These are phyloP conservation scores for Rosa rugosa DNA, from an alignment of 306 rosid genomes.

Conservation along the genomic window DNA sequence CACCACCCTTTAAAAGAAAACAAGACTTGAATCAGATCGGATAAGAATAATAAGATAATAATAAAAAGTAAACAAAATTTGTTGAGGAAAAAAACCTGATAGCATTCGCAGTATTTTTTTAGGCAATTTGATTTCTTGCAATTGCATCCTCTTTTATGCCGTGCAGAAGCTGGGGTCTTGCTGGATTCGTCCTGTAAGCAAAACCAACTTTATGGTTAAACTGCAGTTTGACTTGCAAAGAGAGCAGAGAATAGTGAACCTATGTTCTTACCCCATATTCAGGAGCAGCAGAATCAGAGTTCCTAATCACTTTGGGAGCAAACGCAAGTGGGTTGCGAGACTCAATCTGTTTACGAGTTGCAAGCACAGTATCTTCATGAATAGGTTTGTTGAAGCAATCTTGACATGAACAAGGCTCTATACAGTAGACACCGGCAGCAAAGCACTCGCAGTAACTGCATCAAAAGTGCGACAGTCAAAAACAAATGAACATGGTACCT, in stretches of 20 bases:
- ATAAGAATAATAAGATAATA: constrained; percentile 18
- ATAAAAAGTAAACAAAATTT: constrained; percentile 11
- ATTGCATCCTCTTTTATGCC: constrained; percentile 85
- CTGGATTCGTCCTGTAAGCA: constrained; percentile 66
- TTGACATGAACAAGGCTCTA: constrained; percentile 78
- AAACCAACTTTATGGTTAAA: constrained; percentile 23
- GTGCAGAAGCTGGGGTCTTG: constrained; percentile 80
- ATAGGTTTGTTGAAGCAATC: constrained; percentile 85
- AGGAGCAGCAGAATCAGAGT: constrained; percentile 51
- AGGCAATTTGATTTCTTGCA: constrained; percentile 92
- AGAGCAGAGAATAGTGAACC: constrained; percentile 5
- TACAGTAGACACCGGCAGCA: constrained; percentile 92
- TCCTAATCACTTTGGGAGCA: constrained; percentile 86
- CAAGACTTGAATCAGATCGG: constrained; percentile 31
- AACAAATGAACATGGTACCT: not conserved
- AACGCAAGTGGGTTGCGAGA: constrained; percentile 94
- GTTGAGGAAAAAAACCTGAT: constrained; percentile 55
- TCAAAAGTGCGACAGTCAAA: not conserved
- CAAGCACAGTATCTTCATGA: constrained; percentile 72
- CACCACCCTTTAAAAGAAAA: constrained; percentile 69
- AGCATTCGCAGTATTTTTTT: constrained; percentile 88
- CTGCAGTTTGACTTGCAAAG: constrained; percentile 10
- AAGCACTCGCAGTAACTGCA: constrained; percentile 91
- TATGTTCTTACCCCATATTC: constrained; percentile 63
- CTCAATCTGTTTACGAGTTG: constrained; percentile 80